Evolutionary conservation across 805 yeast species (phyloP), one percentile per base, ranked within the genome.

Genomic region (Candida golubevii): DNA sequence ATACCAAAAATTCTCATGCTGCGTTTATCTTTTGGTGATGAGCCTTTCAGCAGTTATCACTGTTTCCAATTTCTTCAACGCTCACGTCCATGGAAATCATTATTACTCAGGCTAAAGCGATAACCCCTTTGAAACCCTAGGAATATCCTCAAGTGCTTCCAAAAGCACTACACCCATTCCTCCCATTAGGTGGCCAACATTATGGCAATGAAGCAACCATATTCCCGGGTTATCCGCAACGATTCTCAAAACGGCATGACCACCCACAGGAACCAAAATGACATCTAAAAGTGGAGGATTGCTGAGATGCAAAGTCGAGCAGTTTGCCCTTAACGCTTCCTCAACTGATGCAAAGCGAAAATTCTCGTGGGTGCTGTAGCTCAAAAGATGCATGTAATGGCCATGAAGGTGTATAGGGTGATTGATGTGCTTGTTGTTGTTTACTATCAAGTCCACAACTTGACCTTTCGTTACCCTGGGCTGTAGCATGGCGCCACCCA

Each of bases 401-500:
- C 69, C 71, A 44, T 66, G 71, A 11, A 66, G 45, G 41, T 66
- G 71, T 30, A 63, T 53, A 8, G 71, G 71, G 46, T 66, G 71
- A 42, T 59, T 60, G 41, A 61, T 60, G 26, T 48, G 45, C 26
- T 57, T 50, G 44, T 49, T 52, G 42, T 64, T 65, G 47, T 65
- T 56, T 43, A 66, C 44, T 14, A 65, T 55, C 33, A 66, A 49
- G 41, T 66, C 71, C 27, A 64, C 62, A 3, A 56, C 50, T 36
- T 66, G 65, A 6, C 70, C 69, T 15, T 38, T 40, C 27, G 53
- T 49, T 15, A 63, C 28, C 45, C 30, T 32, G 27, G 51, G 61
- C 41, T 33, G 48, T 44, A 38, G 50, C 28, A 41, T 15, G 6
- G 42, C 41, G 2, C 26, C 14, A 12, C 35, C 11, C 5, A 37